These are phyloP conservation scores for Aspergillus eucalypticola DNA, from an alignment of 2,329 filamentous ascomycete species.

Conservation along the genomic window DNA sequence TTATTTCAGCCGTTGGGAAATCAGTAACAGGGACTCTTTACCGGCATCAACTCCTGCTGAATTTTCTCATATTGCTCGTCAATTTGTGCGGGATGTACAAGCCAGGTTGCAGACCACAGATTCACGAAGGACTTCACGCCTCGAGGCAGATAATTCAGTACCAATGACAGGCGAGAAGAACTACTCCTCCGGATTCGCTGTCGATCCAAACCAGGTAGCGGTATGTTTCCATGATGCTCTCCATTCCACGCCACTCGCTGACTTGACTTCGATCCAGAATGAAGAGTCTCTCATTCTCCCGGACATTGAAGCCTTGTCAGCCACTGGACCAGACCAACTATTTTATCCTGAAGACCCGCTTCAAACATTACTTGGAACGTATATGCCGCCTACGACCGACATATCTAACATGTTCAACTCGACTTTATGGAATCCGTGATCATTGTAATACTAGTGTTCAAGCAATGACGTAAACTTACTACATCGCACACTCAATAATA, in stretches of 20 bases:
- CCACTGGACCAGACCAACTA: not conserved
- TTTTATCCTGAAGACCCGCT: not conserved
- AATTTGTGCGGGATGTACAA: conserved; percentile 35
- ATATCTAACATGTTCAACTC: not conserved
- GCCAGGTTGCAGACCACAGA: not conserved
- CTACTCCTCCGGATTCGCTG: no score
- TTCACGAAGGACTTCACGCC: not conserved
- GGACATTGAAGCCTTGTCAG: not conserved
- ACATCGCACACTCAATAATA: no score
- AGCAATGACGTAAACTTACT: no score
- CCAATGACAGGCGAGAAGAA: not conserved
- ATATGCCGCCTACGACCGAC: not conserved
- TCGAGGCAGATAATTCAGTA: not conserved
- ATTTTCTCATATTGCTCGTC: conserved; percentile 46
- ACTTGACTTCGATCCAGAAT: not conserved
- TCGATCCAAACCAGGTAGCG: no score
- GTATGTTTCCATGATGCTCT: no score
- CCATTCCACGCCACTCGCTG: no score
- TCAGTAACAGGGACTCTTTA: conserved; percentile 38
- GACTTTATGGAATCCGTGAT: not conserved
- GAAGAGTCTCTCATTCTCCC: not conserved
- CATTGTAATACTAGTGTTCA: no score
- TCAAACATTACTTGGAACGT: not conserved
- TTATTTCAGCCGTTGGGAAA: conserved; percentile 47
- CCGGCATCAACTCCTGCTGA: conserved; percentile 42